Evolutionary conservation across 1,284 basidiomycete genomes (phyloP), one percentile per base, ranked within the genome.

Genomic region (Malassezia furfur): DNA sequence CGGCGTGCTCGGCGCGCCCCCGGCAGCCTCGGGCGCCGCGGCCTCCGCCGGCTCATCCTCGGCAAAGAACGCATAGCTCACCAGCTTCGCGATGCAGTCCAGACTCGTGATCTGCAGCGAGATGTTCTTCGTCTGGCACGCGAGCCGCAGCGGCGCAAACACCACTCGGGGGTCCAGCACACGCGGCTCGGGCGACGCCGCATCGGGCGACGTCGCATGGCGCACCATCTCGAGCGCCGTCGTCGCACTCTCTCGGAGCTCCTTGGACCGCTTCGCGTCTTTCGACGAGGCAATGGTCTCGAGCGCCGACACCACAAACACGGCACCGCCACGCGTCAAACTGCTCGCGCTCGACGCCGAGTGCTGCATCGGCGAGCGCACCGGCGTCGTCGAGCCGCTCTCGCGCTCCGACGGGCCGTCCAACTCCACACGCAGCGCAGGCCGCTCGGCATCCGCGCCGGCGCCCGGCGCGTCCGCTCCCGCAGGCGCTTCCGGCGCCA

Each of bases 71-170:
- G 65, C 64, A 47, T 73, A 74, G 57, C 63, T 67, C 52, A 74
- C 71, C 17, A 74, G 62, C 55, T 74, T 74, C 50, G 69, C 62
- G 39, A 74, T 67, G 61, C 72, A 74, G 52, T 74, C 72, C 25
- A 74, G 58, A 39, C 65, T 60, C 36, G 63, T 67, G 51, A 67
- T 67, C 54, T 61, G 65, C 46, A 73, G 60, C 39, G 63, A 61
- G 35, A 67, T 62, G 61, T 58, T 73, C 37, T 62, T 53, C 14
- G 70, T 68, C 34, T 55, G 57, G 60, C 69, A 72, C 11, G 72
- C 71, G 8, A 73, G 51, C 12, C 69, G 61, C 17, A 74, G 62
- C 7, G 72, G 72, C 50, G 73, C 72, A 41, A 74, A 74, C 47
- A 74, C 68, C 34, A 70, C 65, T 4, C 67, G 59, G 9, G 72